These are phyloP conservation scores for Jackrogersella multiformis DNA, from an alignment of 495 filamentous ascomycete genomes.

Conservation along the genomic window DNA sequence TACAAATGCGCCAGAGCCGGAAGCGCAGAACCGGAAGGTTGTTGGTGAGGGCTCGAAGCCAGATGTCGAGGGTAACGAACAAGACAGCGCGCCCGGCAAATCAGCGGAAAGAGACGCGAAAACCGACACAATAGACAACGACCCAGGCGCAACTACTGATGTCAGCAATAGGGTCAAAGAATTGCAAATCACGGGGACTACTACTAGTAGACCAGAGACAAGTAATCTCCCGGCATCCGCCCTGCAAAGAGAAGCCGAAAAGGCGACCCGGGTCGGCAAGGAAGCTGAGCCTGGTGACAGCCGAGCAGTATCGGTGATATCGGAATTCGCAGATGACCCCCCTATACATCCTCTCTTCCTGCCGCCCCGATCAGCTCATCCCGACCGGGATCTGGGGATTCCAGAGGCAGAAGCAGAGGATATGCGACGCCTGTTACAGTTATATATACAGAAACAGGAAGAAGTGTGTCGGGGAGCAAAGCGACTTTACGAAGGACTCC, in stretches of 20 bases:
- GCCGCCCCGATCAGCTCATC: conserved; percentile 71
- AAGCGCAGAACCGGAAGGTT: conserved; percentile 3
- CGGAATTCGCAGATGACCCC: conserved; percentile 58
- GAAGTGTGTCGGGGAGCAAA: conserved; percentile 86
- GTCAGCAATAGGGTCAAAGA: conserved; percentile 18
- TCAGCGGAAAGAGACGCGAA: conserved; percentile 42
- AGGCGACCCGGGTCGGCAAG: conserved; percentile 27
- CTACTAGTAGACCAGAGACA: conserved; percentile 10
- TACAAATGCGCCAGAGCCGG: neutral
- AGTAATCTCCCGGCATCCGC: conserved; percentile 65
- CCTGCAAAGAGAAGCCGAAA: conserved; percentile 66
- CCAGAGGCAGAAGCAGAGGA: conserved; percentile 87
- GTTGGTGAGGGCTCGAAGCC: conserved; percentile 10
- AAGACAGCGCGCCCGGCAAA: neutral
- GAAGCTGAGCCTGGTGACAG: conserved; percentile 36
- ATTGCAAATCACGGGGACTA: neutral
- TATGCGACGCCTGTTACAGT: conserved; percentile 79
- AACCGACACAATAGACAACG: neutral
- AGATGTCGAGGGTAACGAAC: conserved; percentile 8
- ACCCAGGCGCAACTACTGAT: neutral
- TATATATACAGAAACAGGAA: conserved; percentile 95
- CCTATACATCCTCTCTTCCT: conserved; percentile 86
- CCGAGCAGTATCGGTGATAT: conserved; percentile 55
- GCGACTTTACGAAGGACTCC: conserved; percentile 76
- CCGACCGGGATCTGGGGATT: conserved; percentile 82